These are phyloP conservation scores for Camellia sinensis DNA, from an alignment of 148 eudicot genomes.

Conservation along the genomic window DNA sequence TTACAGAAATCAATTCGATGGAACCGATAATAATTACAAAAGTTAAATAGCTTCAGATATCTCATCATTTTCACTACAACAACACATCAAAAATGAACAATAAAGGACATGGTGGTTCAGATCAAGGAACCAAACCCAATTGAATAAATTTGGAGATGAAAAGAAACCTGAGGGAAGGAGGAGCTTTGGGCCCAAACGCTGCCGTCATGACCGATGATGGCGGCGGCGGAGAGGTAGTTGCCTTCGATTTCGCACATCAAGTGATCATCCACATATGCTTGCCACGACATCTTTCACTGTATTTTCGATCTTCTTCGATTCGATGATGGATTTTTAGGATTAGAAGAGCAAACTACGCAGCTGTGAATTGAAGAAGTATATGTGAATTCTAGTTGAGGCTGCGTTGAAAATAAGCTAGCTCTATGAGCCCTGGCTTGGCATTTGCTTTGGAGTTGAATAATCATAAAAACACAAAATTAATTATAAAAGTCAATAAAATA, in stretches of 20 bases:
- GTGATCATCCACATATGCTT: slow-evolving; percentile 54
- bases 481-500: too few relatives aligned
- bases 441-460: too few relatives aligned
- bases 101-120: background rate
- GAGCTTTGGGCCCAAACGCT: slow-evolving; percentile 47
- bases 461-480: too few relatives aligned
- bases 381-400: too few relatives aligned
- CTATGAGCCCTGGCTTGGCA: too few relatives aligned
- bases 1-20: background rate
- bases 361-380: too few relatives aligned
- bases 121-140: background rate
- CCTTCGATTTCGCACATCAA: slow-evolving; percentile 55
- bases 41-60: background rate
- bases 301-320: background rate
- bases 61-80: background rate
- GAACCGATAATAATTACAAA: background rate
- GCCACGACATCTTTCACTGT: slow-evolving; percentile 41
- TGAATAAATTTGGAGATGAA: background rate
- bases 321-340: background rate
- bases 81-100: background rate
- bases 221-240: slow-evolving; percentile 43
- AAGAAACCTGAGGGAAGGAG: slow-evolving; percentile 47
- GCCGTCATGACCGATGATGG: slow-evolving; percentile 54
- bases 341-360: background rate
- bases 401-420: too few relatives aligned